A percentile compares a stretch with the other conserved stretches of the same genome.
phyloP scores from a whole-genome alignment of 371 early-diverging fungal genomes.

The Entomophthora muscae region DNA sequence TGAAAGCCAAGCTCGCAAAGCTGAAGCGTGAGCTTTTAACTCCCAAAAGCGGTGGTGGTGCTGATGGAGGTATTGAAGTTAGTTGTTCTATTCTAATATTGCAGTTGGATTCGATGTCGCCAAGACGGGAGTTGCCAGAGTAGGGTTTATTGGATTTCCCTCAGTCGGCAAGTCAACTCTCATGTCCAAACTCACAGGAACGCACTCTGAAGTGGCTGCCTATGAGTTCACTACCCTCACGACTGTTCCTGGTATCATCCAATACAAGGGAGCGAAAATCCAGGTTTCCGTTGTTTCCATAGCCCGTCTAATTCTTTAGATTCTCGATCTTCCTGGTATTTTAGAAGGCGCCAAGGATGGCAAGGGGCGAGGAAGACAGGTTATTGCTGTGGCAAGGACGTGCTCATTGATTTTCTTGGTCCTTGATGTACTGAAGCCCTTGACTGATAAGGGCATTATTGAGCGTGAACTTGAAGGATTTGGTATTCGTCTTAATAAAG shows the following conservation, averaged over 20 bases:
- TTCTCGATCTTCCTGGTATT: slow-evolving; percentile 74
- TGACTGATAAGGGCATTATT: slow-evolving; percentile 83
- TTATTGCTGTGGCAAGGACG: slow-evolving; percentile 85
- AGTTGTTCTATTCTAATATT: neutral
- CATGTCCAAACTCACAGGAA: slow-evolving; percentile 96
- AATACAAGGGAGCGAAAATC: slow-evolving; percentile 96
- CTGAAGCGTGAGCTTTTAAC: slow-evolving; percentile 82
- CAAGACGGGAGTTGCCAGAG: slow-evolving; percentile 91
- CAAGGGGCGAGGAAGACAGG: slow-evolving; percentile 97
- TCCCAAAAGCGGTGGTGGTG: slow-evolving; percentile 65
- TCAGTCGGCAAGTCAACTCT: slow-evolving; percentile 95
- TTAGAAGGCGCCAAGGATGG: slow-evolving; percentile 99
- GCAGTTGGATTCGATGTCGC: slow-evolving; percentile 89
- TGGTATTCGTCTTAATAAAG: slow-evolving; percentile 95
- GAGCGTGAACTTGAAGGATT: slow-evolving; percentile 97
- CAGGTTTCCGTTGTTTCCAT: slow-evolving; percentile 50
- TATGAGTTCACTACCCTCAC: slow-evolving; percentile 99
- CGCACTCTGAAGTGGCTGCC: slow-evolving; percentile 88
- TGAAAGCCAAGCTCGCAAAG: slow-evolving; percentile 98
- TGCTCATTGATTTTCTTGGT: slow-evolving; percentile 90
- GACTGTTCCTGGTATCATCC: slow-evolving; percentile 89
- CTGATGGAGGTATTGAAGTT: slow-evolving; percentile 41
- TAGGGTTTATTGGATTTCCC: slow-evolving; percentile 89
- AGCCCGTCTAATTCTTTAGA: slow-evolving; percentile 35
- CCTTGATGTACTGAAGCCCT: slow-evolving; percentile 90